These are phyloP conservation scores for Metschnikowia gelsemii DNA, from an alignment of 805 yeast species.

Conservation along the genomic window DNA sequence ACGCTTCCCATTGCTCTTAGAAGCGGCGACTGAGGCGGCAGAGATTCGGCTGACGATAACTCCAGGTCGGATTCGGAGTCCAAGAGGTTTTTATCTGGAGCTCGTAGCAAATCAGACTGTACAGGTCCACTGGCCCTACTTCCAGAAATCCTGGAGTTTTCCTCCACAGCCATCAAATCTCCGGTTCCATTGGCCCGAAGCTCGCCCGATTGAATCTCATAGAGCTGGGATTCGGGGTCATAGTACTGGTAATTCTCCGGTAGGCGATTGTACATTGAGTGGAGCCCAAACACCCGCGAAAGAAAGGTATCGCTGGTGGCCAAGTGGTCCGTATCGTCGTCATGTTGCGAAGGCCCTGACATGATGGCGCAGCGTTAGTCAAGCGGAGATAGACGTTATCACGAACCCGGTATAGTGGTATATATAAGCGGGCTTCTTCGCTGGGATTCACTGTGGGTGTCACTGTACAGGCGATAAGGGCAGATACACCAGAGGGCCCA, in stretches of 20 bases:
- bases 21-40: conserved; percentile 21
- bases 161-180: neutral
- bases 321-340: conserved; percentile 2
- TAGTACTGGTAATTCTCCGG: conserved; percentile 41
- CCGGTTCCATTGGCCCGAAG: neutral
- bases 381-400: neutral
- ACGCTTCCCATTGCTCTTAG: neutral
- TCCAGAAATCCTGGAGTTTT: too few species aligned
- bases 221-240: conserved; percentile 30
- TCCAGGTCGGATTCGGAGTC: conserved; percentile 39
- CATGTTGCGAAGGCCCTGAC: neutral
- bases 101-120: conserved; percentile 1
- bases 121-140: too few species aligned
- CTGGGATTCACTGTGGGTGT: neutral
- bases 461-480: conserved; percentile 8
- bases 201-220: conserved; percentile 8
- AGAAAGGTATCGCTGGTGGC: conserved; percentile 51
- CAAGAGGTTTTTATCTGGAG: conserved; percentile 23
- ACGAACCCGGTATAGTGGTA: too few species aligned
- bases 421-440: too few species aligned
- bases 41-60: conserved; percentile 25
- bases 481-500: neutral
- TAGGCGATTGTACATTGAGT: conserved; percentile 42
- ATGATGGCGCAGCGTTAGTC: neutral
- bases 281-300: conserved; percentile 61